These are phyloP conservation scores for Fusarium tricinctum DNA, from an alignment of 2,329 filamentous ascomycete species.

Conservation along the genomic window DNA sequence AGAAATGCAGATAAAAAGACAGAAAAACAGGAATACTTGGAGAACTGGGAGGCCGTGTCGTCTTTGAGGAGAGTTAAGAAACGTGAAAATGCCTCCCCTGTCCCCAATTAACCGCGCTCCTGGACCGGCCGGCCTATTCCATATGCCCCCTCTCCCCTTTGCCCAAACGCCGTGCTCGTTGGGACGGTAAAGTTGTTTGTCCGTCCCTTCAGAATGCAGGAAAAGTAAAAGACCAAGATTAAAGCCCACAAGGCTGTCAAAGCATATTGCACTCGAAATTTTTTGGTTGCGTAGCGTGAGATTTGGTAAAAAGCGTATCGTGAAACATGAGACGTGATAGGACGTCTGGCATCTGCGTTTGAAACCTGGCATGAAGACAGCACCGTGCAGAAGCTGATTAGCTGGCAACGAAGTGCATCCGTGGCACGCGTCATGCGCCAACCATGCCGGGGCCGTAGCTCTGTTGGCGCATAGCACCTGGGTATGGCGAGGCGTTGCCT, in stretches of 20 bases:
- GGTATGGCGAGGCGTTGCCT: slow-evolving; percentile 59
- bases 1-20: slow-evolving; percentile 8
- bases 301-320: slow-evolving; percentile 29
- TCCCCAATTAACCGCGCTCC: slow-evolving; percentile 29
- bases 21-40: slow-evolving; percentile 26
- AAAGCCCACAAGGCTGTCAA: slow-evolving; percentile 39
- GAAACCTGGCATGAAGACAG: slow-evolving; percentile 10
- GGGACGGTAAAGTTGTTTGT: slow-evolving; percentile 41
- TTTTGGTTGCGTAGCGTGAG: slow-evolving; percentile 47
- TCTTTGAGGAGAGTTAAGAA: slow-evolving; percentile 29
- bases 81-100: slow-evolving; percentile 31
- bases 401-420: slow-evolving; percentile 2
- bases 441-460: slow-evolving; percentile 72
- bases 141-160: slow-evolving; percentile 41
- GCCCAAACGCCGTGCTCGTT: slow-evolving; percentile 54
- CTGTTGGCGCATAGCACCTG: slow-evolving; percentile 62
- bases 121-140: slow-evolving; percentile 37
- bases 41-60: slow-evolving; percentile 39
- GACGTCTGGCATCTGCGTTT: slow-evolving; percentile 23
- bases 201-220: slow-evolving; percentile 47
- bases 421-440: slow-evolving; percentile 60
- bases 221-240: slow-evolving; percentile 36
- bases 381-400: slow-evolving; percentile 1
- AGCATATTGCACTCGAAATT: slow-evolving; percentile 32
- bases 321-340: slow-evolving; percentile 24